Evolutionary conservation across 768 basidiomycete genomes (phyloP).

Genomic region (Gelatoporia subvermispora): DNA sequence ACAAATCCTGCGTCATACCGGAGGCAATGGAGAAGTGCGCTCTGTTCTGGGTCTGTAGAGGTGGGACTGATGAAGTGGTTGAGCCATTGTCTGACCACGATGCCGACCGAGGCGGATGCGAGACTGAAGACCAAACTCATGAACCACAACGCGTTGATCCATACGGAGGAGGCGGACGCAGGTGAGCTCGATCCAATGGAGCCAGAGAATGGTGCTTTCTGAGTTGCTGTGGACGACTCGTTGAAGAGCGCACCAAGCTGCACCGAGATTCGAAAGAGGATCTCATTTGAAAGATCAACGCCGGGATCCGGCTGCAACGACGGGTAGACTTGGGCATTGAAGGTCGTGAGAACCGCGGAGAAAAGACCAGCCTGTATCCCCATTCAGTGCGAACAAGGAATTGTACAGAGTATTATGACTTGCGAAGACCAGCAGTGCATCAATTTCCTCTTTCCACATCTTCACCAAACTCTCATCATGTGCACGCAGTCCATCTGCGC

Average conservation of each 20-base stretch:
- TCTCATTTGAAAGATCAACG: not conserved
- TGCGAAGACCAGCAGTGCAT: conserved; percentile 5
- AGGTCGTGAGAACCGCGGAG: conserved; percentile 4
- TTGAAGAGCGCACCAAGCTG: conserved; percentile 1
- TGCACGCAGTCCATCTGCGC: conserved; percentile 12
- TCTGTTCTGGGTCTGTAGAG: no score
- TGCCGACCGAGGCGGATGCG: conserved; percentile 16
- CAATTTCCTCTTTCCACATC: conserved; percentile 5
- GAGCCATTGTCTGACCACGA: conserved; percentile 23
- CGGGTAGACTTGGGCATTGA: conserved; percentile 1
- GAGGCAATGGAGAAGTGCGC: no score
- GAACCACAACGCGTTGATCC: conserved; percentile 20
- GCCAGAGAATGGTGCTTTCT: not conserved
- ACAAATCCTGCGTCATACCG: no score
- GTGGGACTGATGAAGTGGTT: conserved; percentile 10
- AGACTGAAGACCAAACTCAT: conserved; percentile 18
- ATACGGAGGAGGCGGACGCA: conserved; percentile 1
- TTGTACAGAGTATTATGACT: not conserved
- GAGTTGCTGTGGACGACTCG: not conserved
- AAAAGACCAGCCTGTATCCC: conserved; percentile 7
- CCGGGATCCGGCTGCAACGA: conserved; percentile 7
- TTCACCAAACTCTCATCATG: conserved; percentile 7
- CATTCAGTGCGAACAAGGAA: not conserved
- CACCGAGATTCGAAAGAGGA: conserved; percentile 8
- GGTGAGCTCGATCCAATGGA: not conserved